phyloP scores from a whole-genome alignment of 352 stramenopile species.

The Plasmopara halstedii region DNA sequence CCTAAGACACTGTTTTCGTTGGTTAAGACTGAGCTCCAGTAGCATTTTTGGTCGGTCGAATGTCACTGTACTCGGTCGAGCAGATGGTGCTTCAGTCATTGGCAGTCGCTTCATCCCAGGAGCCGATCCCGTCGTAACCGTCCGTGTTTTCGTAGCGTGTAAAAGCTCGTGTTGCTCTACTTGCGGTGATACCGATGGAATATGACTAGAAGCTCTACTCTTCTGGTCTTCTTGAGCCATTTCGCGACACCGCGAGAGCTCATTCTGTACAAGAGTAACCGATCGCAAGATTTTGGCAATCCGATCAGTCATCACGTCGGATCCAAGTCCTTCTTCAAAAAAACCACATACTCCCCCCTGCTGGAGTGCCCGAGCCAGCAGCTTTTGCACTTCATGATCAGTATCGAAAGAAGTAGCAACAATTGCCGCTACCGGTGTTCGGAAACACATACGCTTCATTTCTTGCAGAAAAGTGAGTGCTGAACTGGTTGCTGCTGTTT shows the following conservation, averaged over 20 bases:
- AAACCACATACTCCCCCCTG: conserved; percentile 52
- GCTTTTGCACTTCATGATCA: conserved; percentile 30
- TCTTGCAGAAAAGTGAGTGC: conserved; percentile 46
- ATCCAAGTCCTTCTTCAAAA: conserved; percentile 39
- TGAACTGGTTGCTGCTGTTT: conserved; percentile 38
- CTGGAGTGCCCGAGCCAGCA: conserved; percentile 41
- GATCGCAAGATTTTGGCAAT: conserved; percentile 49
- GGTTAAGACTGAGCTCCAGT: conserved; percentile 59
- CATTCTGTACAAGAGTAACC: conserved; percentile 40
- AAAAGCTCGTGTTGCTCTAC: neutral
- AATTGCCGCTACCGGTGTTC: conserved; percentile 44
- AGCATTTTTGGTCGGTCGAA: conserved; percentile 61
- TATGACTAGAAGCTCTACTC: conserved; percentile 5
- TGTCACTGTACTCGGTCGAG: conserved; percentile 40
- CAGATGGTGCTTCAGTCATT: conserved; percentile 19
- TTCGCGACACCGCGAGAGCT: conserved; percentile 38
- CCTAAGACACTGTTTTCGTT: conserved; percentile 50
- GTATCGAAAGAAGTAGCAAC: conserved; percentile 14
- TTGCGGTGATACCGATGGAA: neutral
- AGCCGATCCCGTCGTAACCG: conserved; percentile 12
- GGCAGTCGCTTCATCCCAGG: conserved; percentile 8
- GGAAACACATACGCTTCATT: conserved; percentile 50
- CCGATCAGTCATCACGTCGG: conserved; percentile 31
- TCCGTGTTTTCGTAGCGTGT: conserved; percentile 3
- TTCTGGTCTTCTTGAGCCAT: neutral